phyloP scores from a whole-genome alignment of 495 filamentous ascomycete species.

The Friedmanniomyces simplex region DNA sequence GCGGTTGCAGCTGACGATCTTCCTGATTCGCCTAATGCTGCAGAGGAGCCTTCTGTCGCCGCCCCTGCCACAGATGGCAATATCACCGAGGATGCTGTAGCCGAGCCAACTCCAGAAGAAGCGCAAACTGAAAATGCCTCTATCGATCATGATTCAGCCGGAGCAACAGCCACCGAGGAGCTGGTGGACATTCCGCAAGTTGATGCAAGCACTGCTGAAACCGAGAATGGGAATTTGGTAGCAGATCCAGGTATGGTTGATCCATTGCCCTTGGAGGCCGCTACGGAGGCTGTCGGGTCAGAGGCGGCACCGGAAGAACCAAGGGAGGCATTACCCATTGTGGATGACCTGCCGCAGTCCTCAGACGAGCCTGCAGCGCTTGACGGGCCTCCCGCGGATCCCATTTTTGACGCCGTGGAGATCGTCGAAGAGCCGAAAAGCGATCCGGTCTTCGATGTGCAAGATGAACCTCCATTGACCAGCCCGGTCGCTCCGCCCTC shows the following conservation, averaged over 20 bases:
- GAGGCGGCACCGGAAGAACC: background rate
- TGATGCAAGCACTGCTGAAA: too few relatives aligned
- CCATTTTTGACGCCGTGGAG: background rate
- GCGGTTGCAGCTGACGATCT: too few relatives aligned
- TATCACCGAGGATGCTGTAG: too few relatives aligned
- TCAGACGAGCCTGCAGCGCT: background rate
- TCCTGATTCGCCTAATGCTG: too few relatives aligned
- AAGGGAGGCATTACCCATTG: background rate
- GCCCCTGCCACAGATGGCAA: too few relatives aligned
- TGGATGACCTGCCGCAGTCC: background rate
- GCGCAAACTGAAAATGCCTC: too few relatives aligned
- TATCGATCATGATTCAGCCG: too few relatives aligned
- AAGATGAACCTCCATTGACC: background rate
- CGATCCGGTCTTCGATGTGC: background rate
- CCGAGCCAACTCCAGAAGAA: too few relatives aligned
- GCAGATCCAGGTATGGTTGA: background rate
- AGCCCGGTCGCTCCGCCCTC: conserved; percentile 6
- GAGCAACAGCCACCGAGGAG: too few relatives aligned
- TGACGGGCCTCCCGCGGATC: background rate
- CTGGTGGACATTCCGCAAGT: too few relatives aligned
- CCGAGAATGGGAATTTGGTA: too few relatives aligned
- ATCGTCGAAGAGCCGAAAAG: background rate
- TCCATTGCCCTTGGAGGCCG: background rate
- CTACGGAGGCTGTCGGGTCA: background rate
- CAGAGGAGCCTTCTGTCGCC: too few relatives aligned